Conservation (phyloP, 805 yeast genomes). For the Peterozyma toletana region DNA sequence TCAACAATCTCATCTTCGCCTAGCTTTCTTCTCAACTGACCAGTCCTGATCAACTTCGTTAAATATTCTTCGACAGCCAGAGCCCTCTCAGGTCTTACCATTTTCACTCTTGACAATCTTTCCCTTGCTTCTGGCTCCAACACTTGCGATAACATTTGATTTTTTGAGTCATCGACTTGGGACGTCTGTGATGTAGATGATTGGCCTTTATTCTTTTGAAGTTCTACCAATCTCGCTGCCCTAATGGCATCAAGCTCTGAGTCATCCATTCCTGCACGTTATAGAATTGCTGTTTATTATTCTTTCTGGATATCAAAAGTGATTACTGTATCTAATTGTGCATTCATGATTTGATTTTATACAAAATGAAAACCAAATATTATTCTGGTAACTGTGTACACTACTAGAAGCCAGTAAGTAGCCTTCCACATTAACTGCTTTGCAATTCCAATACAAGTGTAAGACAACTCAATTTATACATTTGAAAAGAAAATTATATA, state of each 20-base stretch:
- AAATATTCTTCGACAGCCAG: conserved; percentile 79
- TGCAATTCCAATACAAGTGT: too few relatives aligned
- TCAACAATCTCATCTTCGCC: conserved; percentile 77
- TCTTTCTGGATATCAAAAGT: too few relatives aligned
- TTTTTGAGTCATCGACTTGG: neutral
- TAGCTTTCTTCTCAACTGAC: conserved; percentile 69
- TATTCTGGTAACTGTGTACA: too few relatives aligned
- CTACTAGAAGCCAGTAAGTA: too few relatives aligned
- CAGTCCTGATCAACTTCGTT: conserved; percentile 63
- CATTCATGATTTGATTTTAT: too few relatives aligned
- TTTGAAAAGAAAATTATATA: too few relatives aligned
- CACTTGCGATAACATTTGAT: conserved; percentile 48
- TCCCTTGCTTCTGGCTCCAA: conserved; percentile 83
- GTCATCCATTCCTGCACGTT: conserved; percentile 67
- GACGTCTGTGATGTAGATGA: neutral
- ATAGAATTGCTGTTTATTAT: too few relatives aligned
- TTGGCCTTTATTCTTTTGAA: conserved; percentile 50
- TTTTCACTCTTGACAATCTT: conserved; percentile 73
- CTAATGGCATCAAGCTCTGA: conserved; percentile 83
- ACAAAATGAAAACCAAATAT: too few relatives aligned
- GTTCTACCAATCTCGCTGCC: conserved; percentile 83
- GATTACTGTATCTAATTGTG: too few relatives aligned
- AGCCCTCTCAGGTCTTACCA: conserved; percentile 91
- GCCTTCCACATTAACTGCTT: too few relatives aligned
- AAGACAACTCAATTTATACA: too few relatives aligned